Conservation (phyloP, 192 early-diverging fungal species). For the Coemansia sp. region DNA sequence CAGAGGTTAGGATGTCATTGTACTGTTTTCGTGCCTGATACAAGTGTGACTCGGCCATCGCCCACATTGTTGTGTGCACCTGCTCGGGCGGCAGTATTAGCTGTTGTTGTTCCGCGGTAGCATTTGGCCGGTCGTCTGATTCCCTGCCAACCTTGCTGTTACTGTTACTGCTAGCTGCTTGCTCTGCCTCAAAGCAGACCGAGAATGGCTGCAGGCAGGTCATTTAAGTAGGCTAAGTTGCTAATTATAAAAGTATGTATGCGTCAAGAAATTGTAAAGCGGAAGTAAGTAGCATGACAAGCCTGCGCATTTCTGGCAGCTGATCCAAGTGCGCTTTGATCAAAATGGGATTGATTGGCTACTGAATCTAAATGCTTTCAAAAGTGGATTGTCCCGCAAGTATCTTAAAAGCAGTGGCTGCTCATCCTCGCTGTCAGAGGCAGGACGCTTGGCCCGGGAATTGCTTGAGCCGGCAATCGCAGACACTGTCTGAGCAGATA, state of each 20-base stretch:
- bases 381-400: too few relatives aligned
- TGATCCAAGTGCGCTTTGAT: neutral
- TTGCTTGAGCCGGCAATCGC: too few relatives aligned
- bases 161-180: neutral
- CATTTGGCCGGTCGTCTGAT: neutral
- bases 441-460: too few relatives aligned
- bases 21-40: conserved; percentile 20
- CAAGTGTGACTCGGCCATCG: conserved; percentile 36
- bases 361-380: neutral
- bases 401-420: too few relatives aligned
- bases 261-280: too few relatives aligned
- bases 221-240: neutral
- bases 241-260: neutral
- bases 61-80: conserved; percentile 31
- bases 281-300: neutral
- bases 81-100: conserved; percentile 7
- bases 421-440: too few relatives aligned
- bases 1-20: neutral
- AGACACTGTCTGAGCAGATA: too few relatives aligned
- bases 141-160: neutral
- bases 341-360: neutral
- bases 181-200: neutral
- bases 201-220: neutral
- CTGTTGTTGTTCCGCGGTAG: neutral
- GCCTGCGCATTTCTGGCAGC: neutral